These are phyloP conservation scores for Ophiocordyceps camponoti-floridani DNA, from an alignment of 2,329 filamentous ascomycete genomes.

Conservation along the genomic window DNA sequence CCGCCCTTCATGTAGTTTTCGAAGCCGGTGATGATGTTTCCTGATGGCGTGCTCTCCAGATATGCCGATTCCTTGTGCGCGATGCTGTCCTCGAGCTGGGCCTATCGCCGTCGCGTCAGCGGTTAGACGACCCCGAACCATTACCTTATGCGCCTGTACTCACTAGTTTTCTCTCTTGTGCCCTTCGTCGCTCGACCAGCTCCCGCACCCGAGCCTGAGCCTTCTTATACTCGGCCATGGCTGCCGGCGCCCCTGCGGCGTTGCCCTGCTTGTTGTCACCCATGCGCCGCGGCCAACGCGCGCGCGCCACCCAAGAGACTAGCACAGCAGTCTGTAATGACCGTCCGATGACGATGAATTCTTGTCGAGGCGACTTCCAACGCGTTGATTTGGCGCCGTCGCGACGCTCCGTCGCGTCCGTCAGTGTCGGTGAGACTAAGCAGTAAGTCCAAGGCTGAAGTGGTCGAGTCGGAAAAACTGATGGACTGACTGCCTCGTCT, in stretches of 20 bases:
- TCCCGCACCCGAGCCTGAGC: slow-evolving; percentile 29
- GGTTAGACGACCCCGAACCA: too few relatives aligned
- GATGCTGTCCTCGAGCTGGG: slow-evolving; percentile 57
- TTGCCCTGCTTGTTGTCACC: slow-evolving; percentile 14
- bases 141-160: slow-evolving; percentile 1
- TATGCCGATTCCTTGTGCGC: slow-evolving; percentile 71
- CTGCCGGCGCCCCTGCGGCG: slow-evolving; percentile 12
- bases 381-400: neutral
- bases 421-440: neutral
- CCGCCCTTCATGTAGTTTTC: slow-evolving; percentile 94
- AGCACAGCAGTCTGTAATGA: neutral
- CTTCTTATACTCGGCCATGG: slow-evolving; percentile 29
- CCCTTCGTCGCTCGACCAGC: slow-evolving; percentile 23
- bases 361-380: neutral
- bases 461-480: neutral
- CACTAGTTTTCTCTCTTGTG: slow-evolving; percentile 19
- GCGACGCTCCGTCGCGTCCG: too few relatives aligned
- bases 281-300: slow-evolving; percentile 8
- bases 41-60: slow-evolving; percentile 72
- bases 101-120: slow-evolving; percentile 7
- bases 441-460: neutral
- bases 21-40: slow-evolving; percentile 95
- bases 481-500: too few relatives aligned
- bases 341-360: neutral
- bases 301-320: neutral